A percentile compares a stretch with the other conserved stretches of the same genome.
phyloP scores from a whole-genome alignment of 257 asterid genomes.

The Euphrasia confusa region DNA sequence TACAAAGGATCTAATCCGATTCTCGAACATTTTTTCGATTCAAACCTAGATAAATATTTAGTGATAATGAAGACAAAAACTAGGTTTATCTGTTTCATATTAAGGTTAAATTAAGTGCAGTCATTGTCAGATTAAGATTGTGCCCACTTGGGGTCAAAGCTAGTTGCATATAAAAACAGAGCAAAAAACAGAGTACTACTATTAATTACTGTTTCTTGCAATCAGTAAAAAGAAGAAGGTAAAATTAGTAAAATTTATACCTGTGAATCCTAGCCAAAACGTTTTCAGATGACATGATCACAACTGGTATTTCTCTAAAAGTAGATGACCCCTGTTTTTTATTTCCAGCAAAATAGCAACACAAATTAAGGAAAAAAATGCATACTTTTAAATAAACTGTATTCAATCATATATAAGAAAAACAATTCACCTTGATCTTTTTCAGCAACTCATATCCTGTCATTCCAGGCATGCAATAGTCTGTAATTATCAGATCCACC shows the following conservation, averaged over 20 bases:
- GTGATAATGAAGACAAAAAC: not conserved
- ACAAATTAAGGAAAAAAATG: not conserved
- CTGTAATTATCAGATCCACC: conserved; percentile 4
- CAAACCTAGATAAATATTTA: not conserved
- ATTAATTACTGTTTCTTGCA: too few relatives aligned
- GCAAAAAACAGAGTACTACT: too few relatives aligned
- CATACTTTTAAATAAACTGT: not conserved
- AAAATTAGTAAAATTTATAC: conserved; percentile 31
- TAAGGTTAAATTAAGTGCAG: not conserved
- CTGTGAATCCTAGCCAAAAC: conserved; percentile 78
- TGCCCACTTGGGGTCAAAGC: not conserved
- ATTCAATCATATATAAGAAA: not conserved
- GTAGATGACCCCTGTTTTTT: conserved; percentile 70
- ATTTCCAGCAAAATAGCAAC: not conserved
- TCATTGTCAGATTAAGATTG: not conserved
- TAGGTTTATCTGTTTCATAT: not conserved
- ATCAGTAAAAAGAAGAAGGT: too few relatives aligned
- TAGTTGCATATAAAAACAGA: not conserved
- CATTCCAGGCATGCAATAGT: conserved; percentile 8
- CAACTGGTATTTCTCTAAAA: conserved; percentile 88
- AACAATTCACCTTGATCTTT: not conserved
- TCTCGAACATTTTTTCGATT: not conserved
- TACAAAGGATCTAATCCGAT: not conserved
- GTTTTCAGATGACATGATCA: conserved; percentile 93
- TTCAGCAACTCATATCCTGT: not conserved